Evolutionary conservation across 2,329 filamentous ascomycete genomes (phyloP).

Genomic region (Xylaria sp.): DNA sequence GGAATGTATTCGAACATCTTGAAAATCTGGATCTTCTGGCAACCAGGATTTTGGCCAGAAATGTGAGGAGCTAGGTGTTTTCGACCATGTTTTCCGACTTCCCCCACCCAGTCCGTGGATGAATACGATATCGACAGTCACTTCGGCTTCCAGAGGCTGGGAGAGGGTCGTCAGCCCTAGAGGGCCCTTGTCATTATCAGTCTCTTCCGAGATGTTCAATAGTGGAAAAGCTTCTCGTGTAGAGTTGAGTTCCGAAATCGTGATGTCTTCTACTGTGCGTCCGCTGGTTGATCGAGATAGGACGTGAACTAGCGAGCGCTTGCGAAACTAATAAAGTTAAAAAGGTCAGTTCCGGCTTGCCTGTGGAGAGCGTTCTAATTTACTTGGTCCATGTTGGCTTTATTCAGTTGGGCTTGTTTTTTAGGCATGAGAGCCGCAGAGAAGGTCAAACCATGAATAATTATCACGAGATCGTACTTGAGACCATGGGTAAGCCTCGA

Average conservation of each 20-base stretch:
- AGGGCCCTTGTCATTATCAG: constrained; percentile 25
- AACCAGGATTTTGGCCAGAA: constrained; percentile 39
- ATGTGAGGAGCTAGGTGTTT: constrained; percentile 17
- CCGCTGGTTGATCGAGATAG: constrained; percentile 23
- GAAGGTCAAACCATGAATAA: too few relatives aligned
- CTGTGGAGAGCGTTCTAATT: too few relatives aligned
- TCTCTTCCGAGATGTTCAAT: constrained; percentile 12
- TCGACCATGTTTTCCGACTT: constrained; percentile 34
- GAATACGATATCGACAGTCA: constrained; percentile 31
- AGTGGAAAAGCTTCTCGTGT: constrained; percentile 15
- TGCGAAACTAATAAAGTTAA: constrained; percentile 10
- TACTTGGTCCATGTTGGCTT: too few relatives aligned
- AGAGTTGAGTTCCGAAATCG: constrained; percentile 12
- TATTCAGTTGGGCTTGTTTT: too few relatives aligned
- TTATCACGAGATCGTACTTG: too few relatives aligned
- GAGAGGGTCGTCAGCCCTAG: constrained; percentile 30
- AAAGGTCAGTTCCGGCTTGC: too few relatives aligned
- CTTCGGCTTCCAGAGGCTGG: constrained; percentile 27
- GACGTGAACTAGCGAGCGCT: constrained; percentile 26
- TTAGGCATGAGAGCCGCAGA: too few relatives aligned
- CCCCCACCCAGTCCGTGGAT: constrained; percentile 37
- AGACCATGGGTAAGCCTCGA: too few relatives aligned
- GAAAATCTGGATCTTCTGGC: constrained; percentile 31
- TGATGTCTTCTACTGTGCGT: constrained; percentile 20
- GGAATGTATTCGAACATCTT: constrained; percentile 33